Percentiles rank a stretch among this genome's conserved stretches.
Conservation (phyloP, 441 rosid genomes). For the Rhodomyrtus psidioides region DNA sequence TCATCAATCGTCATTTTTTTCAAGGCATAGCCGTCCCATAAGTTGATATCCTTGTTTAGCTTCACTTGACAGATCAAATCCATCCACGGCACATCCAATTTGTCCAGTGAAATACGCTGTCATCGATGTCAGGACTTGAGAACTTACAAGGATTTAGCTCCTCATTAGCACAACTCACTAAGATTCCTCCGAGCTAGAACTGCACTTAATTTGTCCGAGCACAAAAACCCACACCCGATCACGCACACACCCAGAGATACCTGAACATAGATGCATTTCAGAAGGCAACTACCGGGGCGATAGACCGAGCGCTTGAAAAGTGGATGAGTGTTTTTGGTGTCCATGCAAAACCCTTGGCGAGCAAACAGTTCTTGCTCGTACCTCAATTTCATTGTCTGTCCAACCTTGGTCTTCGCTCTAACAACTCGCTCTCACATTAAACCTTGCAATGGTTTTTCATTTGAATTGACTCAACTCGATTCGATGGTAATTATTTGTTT, state of each 20-base stretch:
- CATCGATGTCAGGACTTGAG: not conserved
- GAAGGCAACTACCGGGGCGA: not conserved
- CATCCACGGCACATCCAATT: not conserved
- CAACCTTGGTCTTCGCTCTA: not conserved
- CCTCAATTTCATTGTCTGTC: not conserved
- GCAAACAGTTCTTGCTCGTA: not conserved
- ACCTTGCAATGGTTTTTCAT: not conserved
- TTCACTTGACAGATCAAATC: not conserved
- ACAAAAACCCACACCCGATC: not conserved
- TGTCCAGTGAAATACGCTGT: not conserved
- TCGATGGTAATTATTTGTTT: not conserved
- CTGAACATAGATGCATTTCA: not conserved
- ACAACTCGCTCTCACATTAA: not conserved
- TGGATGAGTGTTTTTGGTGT: not conserved
- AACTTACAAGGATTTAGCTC: not conserved
- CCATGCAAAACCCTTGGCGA: not conserved
- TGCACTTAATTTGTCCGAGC: not conserved
- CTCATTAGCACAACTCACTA: not conserved
- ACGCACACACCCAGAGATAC: not conserved
- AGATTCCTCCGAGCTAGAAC: not conserved
- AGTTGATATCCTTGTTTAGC: not conserved
- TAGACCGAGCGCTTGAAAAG: not conserved
- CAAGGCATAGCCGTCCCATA: not conserved
- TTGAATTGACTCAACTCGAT: not conserved
- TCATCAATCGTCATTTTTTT: not conserved